Evolutionary conservation across 176 grass and related monocot species (phyloP).

Genomic region (Oryza longistaminata): DNA sequence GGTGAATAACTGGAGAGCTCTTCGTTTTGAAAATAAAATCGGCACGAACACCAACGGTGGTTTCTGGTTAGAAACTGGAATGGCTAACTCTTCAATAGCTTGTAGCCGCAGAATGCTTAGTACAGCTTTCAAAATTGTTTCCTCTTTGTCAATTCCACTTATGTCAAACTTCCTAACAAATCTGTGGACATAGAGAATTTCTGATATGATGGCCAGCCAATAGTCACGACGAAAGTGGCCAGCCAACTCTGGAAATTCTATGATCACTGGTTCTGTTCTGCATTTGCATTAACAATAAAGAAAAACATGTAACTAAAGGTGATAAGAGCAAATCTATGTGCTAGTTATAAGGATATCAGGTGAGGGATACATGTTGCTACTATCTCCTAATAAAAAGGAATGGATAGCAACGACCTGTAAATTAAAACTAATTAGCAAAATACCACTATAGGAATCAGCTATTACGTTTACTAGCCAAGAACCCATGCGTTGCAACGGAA

Average conservation of each 20-base stretch:
- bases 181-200: conserved; percentile 76
- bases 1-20: neutral
- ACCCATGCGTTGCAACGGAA: too few species aligned
- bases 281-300: conserved; percentile 33
- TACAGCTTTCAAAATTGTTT: conserved; percentile 71
- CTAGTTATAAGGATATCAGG: conserved; percentile 2
- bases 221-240: conserved; percentile 94
- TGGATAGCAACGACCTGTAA: conserved; percentile 13
- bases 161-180: conserved; percentile 77
- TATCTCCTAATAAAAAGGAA: conserved; percentile 19
- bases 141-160: conserved; percentile 73
- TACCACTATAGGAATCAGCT: neutral
- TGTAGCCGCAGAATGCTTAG: conserved; percentile 78
- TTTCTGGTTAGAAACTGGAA: conserved; percentile 43
- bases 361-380: conserved; percentile 14
- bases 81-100: conserved; percentile 70
- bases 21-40: neutral
- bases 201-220: conserved; percentile 83
- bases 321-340: neutral
- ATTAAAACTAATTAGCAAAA: conserved; percentile 14
- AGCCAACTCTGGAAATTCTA: conserved; percentile 93
- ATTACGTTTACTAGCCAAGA: conserved; percentile 3
- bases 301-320: conserved; percentile 2
- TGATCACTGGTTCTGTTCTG: conserved; percentile 87
- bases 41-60: neutral